Conservation (phyloP, 2,329 filamentous ascomycete species). For the Geosmithia flava region DNA sequence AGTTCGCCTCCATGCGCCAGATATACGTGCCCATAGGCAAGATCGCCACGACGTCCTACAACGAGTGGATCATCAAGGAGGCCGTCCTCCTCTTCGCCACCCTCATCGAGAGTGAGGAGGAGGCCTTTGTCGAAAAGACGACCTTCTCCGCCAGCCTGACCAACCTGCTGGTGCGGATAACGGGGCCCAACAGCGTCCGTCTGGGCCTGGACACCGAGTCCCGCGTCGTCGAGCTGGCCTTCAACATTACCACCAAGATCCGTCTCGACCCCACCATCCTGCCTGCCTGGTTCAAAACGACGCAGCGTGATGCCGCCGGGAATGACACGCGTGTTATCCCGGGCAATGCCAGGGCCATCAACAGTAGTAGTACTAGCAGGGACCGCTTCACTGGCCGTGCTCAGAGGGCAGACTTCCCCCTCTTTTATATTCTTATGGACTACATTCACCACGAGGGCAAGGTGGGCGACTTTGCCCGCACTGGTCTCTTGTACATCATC, state of each 20-base stretch:
- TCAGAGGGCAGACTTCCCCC: conserved; percentile 82
- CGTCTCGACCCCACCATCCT: conserved; percentile 77
- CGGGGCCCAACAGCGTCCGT: conserved; percentile 60
- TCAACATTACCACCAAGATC: conserved; percentile 95
- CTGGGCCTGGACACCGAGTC: conserved; percentile 73
- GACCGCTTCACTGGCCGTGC: conserved; percentile 75
- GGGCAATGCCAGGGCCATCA: conserved; percentile 14
- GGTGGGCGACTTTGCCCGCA: conserved; percentile 90
- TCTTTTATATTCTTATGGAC: conserved; percentile 92
- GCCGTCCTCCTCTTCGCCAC: conserved; percentile 81
- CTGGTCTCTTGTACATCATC: conserved; percentile 88
- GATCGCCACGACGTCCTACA: conserved; percentile 73
- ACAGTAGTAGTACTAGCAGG: conserved; percentile 43
- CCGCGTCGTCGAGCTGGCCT: conserved; percentile 82
- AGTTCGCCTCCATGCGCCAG: conserved; percentile 74
- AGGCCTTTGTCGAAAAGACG: conserved; percentile 80
- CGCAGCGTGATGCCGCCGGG: conserved; percentile 16
- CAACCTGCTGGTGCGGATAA: conserved; percentile 70
- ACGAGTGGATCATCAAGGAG: conserved; percentile 76
- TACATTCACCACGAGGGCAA: conserved; percentile 94
- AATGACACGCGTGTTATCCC: conserved; percentile 5
- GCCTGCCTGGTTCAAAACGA: conserved; percentile 78
- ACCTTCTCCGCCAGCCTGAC: conserved; percentile 80
- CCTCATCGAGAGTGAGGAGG: conserved; percentile 91
- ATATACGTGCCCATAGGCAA: conserved; percentile 84